These are phyloP conservation scores for Paramecium sexaurelia DNA, from an alignment of 73 alveolate genomes.

Conservation along the genomic window DNA sequence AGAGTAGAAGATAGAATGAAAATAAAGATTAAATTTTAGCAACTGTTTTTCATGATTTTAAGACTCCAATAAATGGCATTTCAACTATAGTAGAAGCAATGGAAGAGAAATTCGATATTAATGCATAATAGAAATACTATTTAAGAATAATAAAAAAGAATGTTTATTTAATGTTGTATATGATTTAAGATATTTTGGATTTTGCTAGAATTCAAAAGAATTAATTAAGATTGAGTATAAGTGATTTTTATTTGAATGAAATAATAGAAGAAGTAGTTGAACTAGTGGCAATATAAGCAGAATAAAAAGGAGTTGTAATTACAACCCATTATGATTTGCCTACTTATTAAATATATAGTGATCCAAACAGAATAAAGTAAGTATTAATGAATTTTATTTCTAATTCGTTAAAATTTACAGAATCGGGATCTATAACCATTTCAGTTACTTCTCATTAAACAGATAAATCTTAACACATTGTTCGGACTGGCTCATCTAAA, in stretches of 20 bases:
- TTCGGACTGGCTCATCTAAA: neutral
- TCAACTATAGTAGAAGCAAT: constrained; percentile 30
- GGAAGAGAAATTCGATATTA: constrained; percentile 15
- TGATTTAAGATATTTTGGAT: constrained; percentile 60
- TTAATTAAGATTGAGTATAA: constrained; percentile 30
- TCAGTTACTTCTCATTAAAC: neutral
- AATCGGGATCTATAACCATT: constrained; percentile 56
- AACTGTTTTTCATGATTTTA: constrained; percentile 60
- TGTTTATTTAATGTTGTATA: constrained; percentile 41
- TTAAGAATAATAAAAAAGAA: constrained; percentile 34
- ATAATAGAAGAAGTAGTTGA: constrained; percentile 55
- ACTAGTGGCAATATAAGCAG: constrained; percentile 52
- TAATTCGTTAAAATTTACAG: constrained; percentile 73
- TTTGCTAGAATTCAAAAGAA: constrained; percentile 37
- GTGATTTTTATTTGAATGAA: constrained; percentile 53
- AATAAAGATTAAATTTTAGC: constrained; percentile 53
- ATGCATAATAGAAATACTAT: neutral
- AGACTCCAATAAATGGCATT: constrained; percentile 66
- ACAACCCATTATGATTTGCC: constrained; percentile 4
- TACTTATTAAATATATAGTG: constrained; percentile 3
- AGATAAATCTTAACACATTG: neutral
- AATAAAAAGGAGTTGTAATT: constrained; percentile 40
- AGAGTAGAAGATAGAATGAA: neutral
- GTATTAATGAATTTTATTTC: constrained; percentile 69
- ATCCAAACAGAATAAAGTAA: constrained; percentile 68